A percentile compares a stretch with the other conserved stretches of the same genome.
Evolutionary conservation across 2,329 filamentous ascomycete genomes (phyloP).

Genomic region (Cadophora malorum): DNA sequence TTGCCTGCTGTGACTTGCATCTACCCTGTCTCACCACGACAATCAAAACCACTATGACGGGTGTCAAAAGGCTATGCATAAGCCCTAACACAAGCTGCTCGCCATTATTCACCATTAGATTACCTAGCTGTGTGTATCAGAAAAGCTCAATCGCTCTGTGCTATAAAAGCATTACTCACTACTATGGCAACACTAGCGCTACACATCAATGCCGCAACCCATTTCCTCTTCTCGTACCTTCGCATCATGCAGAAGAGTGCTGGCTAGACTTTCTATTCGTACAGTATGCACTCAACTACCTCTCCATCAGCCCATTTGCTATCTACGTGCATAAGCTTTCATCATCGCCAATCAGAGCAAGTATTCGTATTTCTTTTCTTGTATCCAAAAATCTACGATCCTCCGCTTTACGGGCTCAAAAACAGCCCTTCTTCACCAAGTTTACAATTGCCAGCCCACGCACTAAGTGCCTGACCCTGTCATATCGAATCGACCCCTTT

Average conservation of each 20-base stretch:
- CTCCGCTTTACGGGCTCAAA: conserved; percentile 8
- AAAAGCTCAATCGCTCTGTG: background rate
- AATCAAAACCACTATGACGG: conserved; percentile 17
- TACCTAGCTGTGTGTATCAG: too few species aligned
- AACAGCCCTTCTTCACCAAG: background rate
- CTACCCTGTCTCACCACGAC: conserved; percentile 8
- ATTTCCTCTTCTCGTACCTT: background rate
- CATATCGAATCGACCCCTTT: conserved; percentile 2
- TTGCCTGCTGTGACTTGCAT: conserved; percentile 5
- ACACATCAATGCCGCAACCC: conserved; percentile 5
- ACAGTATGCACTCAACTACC: background rate
- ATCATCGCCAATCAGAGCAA: conserved; percentile 4
- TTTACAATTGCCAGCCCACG: background rate
- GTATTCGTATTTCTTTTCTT: background rate
- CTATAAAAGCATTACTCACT: conserved; percentile 2
- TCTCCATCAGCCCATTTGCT: conserved; percentile 5
- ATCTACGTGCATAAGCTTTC: conserved; percentile 3
- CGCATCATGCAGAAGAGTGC: conserved; percentile 9
- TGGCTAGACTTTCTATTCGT: background rate
- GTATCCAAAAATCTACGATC: background rate
- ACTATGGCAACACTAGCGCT: conserved; percentile 17
- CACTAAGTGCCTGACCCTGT: background rate
- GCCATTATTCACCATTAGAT: background rate
- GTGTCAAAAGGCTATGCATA: conserved; percentile 9
- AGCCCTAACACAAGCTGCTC: background rate